A percentile compares a stretch with the other conserved stretches of the same genome.
These are phyloP conservation scores for Candida silvicultrix DNA, from an alignment of 805 yeast species.

Conservation along the genomic window DNA sequence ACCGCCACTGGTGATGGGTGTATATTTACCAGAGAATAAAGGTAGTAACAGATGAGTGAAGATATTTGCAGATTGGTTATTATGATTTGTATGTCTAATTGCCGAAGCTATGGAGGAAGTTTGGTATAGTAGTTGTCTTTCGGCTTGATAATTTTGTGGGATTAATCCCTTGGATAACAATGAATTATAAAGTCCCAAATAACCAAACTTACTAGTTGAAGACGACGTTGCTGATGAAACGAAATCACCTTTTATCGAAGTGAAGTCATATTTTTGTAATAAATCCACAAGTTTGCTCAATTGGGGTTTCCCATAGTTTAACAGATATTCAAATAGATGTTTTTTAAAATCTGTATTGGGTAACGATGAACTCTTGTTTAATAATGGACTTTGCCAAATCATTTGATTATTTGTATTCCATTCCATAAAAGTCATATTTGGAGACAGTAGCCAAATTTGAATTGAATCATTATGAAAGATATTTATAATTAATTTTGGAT, in stretches of 20 bases:
- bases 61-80: conserved; percentile 8
- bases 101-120: conserved; percentile 25
- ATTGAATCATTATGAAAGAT: conserved; percentile 37
- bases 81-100: neutral
- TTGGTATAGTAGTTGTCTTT: conserved; percentile 26
- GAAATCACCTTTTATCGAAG: conserved; percentile 42
- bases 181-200: conserved; percentile 15
- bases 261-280: conserved; percentile 37
- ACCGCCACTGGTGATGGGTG: neutral
- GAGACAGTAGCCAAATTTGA: conserved; percentile 52
- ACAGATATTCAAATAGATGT: conserved; percentile 39
- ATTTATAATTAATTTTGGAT: conserved; percentile 63
- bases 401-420: conserved; percentile 56
- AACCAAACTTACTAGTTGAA: conserved; percentile 27
- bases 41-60: conserved; percentile 21
- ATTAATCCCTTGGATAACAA: conserved; percentile 11
- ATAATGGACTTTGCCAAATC: conserved; percentile 54
- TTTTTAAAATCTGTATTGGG: conserved; percentile 31
- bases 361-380: conserved; percentile 9
- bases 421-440: conserved; percentile 51
- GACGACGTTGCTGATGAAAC: conserved; percentile 44
- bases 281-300: conserved; percentile 23
- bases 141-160: conserved; percentile 1
- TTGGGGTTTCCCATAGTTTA: conserved; percentile 30
- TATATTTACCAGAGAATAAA: conserved; percentile 7